Percentiles rank a stretch among this genome's conserved stretches.
Conservation (phyloP, 148 eudicot genomes). For the Arbutus unedo region DNA sequence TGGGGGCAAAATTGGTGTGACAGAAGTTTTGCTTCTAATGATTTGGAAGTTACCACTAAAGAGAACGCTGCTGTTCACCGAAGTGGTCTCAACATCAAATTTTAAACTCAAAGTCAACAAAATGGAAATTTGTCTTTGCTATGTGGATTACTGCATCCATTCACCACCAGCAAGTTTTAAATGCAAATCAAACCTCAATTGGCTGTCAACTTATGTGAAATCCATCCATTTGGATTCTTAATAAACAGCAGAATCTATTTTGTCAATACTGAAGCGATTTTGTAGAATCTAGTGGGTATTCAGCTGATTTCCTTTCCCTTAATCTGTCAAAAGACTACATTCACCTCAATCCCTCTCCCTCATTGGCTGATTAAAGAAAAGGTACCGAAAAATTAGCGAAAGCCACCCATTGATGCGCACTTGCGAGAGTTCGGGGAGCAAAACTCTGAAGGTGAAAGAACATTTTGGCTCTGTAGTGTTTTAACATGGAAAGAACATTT, state of each 20-base stretch:
- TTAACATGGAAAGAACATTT: not conserved
- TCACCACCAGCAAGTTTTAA: too few relatives aligned
- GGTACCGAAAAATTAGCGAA: too few relatives aligned
- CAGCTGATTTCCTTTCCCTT: too few relatives aligned
- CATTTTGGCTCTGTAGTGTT: not conserved
- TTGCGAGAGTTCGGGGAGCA: not conserved
- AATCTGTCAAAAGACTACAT: not conserved
- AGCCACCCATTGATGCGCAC: not conserved
- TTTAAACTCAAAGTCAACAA: not conserved
- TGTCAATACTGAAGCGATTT: too few relatives aligned
- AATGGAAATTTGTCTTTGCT: not conserved
- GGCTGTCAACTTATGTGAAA: slow-evolving; percentile 1
- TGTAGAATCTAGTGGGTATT: too few relatives aligned
- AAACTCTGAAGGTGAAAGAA: not conserved
- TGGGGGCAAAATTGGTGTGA: not conserved
- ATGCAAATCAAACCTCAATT: not conserved
- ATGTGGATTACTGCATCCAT: too few relatives aligned
- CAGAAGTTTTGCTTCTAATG: not conserved
- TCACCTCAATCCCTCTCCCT: not conserved
- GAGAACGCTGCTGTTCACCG: not conserved
- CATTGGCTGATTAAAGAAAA: not conserved
- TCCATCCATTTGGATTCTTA: not conserved
- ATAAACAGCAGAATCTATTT: not conserved
- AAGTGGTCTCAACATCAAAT: not conserved
- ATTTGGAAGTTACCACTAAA: not conserved